phyloP scores from a whole-genome alignment of 2,329 filamentous ascomycete genomes.

The Fusarium pseudoanthophilum region DNA sequence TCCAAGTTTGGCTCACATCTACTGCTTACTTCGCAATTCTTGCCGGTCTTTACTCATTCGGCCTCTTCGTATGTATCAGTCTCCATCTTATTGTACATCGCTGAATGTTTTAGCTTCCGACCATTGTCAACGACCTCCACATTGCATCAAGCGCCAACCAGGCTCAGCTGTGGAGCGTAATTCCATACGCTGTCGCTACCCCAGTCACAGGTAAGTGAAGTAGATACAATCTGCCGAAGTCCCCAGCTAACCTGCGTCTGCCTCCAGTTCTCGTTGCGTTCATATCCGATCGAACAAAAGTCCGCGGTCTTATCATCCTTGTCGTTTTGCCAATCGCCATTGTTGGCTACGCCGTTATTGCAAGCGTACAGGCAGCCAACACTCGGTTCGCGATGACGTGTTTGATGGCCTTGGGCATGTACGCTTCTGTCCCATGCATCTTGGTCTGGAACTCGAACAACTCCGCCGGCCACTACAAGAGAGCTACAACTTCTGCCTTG shows the following conservation, averaged over 20 bases:
- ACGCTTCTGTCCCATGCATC: conserved; percentile 70
- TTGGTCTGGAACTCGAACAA: conserved; percentile 76
- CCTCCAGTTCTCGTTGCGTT: background rate
- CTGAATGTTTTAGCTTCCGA: background rate
- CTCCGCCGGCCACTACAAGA: conserved; percentile 75
- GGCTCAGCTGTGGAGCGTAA: background rate
- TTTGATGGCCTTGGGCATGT: conserved; percentile 73
- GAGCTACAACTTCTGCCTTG: conserved; percentile 70
- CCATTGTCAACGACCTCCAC: background rate
- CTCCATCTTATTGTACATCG: accelerated
- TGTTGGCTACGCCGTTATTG: background rate
- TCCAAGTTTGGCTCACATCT: conserved; percentile 6
- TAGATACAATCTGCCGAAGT: accelerated
- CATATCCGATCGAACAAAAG: background rate
- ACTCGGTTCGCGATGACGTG: conserved; percentile 75
- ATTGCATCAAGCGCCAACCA: background rate
- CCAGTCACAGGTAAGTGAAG: background rate
- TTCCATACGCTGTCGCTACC: background rate
- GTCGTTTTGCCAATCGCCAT: background rate
- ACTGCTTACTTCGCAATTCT: conserved; percentile 6
- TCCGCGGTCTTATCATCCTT: background rate
- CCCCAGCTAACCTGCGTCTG: background rate
- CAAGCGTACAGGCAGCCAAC: conserved; percentile 24
- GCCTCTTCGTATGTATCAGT: background rate
- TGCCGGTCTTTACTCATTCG: conserved; percentile 2